A percentile compares a stretch with the other conserved stretches of the same genome.
phyloP scores from a whole-genome alignment of 2,329 filamentous ascomycete genomes.

The Nemania sp. region DNA sequence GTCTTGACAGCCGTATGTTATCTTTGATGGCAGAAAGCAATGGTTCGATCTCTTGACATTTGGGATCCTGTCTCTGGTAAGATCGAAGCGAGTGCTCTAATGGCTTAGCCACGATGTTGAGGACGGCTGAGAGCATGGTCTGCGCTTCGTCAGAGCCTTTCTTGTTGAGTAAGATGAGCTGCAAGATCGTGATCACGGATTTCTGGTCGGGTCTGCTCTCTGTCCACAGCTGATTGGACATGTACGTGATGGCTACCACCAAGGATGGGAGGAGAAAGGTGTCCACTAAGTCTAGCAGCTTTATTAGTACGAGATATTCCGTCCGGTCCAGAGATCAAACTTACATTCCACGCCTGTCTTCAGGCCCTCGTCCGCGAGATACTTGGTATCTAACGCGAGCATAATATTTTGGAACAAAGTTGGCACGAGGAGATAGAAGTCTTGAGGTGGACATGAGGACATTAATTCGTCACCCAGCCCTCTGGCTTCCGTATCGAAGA shows the following conservation, averaged over 20 bases:
- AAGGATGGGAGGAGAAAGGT: slow-evolving; percentile 81
- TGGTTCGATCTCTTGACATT: slow-evolving; percentile 70
- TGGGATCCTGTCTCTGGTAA: slow-evolving; percentile 68
- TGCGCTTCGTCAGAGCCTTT: slow-evolving; percentile 73
- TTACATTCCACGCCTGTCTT: slow-evolving; percentile 77
- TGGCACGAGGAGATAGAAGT: slow-evolving; percentile 79
- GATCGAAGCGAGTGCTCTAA: slow-evolving; percentile 69
- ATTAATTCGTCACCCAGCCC: slow-evolving; percentile 80
- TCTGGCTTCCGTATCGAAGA: slow-evolving; percentile 75
- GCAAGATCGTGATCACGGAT: slow-evolving; percentile 71
- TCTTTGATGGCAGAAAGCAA: slow-evolving; percentile 68
- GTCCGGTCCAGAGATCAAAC: slow-evolving; percentile 36
- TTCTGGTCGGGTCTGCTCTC: slow-evolving; percentile 65
- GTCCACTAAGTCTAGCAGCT: slow-evolving; percentile 68
- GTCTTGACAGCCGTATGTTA: slow-evolving; percentile 60
- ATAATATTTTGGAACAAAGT: slow-evolving; percentile 78
- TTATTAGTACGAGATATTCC: slow-evolving; percentile 28
- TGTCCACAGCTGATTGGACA: slow-evolving; percentile 71
- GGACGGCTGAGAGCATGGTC: slow-evolving; percentile 70
- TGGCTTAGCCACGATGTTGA: slow-evolving; percentile 72
- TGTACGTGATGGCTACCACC: slow-evolving; percentile 72
- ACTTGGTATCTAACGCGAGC: slow-evolving; percentile 67
- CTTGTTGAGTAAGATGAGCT: slow-evolving; percentile 71
- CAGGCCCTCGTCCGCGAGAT: slow-evolving; percentile 69
- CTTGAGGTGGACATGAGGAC: slow-evolving; percentile 79